Evolutionary conservation across 306 rosid genomes (phyloP), one percentile per base, ranked within the genome.

Genomic region (Lathyrus aphaca): DNA sequence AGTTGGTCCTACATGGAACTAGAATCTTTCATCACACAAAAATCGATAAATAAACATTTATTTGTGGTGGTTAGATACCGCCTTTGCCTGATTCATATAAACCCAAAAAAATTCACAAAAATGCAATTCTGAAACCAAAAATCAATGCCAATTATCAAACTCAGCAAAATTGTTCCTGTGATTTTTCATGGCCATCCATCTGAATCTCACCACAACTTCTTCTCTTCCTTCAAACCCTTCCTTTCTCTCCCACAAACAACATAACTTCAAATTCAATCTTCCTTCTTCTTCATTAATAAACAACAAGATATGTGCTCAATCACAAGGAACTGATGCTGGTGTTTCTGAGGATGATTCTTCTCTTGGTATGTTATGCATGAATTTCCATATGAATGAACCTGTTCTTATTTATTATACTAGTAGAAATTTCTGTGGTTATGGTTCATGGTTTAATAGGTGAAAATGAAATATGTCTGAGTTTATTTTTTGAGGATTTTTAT

Each of bases 241-340:
- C 15, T 77, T 83, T 80, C 35, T 78, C 19, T 38, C 62, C 35
- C 74, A 60, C 15, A 90, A 85, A 45, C 85, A 85, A 45, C 85
- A 73, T 76, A 66, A 55, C 17, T 29, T 80, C 64, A 89, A 80
- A 80, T 56, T 70, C 64, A 65, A 63, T 27, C 74, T 58, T 29
- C 32, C 78, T 48, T 78, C 83, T 68, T 79, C 84, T 68, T 77
- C 29, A 3, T 25, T 25, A 3, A 25, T 35, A 1, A 35, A 59
- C 4, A 62, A 21, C 30, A 87, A 70, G 80, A 80, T 80, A 16
- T n/a, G 46, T 74, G 86, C 89, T 63, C 91, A 74, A 65, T 82
- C 98, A 8, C 90, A 83, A 65, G 79, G 83, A 10, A 49, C 91
- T 45, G 89, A 83, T 57, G 60, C 82, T 50, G 81, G 86, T 53